These are phyloP conservation scores for Russula emetica DNA, from an alignment of 768 basidiomycete species.

Conservation along the genomic window DNA sequence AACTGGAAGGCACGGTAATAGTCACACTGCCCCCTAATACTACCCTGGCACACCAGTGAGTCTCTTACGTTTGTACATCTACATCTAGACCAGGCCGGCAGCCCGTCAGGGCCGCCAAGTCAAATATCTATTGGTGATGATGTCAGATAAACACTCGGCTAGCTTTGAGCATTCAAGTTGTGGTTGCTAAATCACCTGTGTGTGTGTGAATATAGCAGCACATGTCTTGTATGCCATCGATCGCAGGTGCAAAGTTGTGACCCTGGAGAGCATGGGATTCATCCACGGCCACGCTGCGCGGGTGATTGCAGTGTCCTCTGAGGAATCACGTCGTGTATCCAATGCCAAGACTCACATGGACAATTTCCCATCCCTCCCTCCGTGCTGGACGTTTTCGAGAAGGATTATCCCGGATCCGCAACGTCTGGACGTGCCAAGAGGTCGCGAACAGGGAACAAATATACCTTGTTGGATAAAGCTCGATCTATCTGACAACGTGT, in stretches of 20 bases:
- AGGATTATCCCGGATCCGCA: constrained; percentile 29
- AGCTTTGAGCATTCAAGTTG: constrained; percentile 20
- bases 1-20: constrained; percentile 18
- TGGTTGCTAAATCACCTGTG: constrained; percentile 14
- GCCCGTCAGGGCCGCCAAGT: constrained; percentile 13
- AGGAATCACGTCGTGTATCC: constrained; percentile 22
- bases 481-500: neutral
- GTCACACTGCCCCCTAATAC: constrained; percentile 21
- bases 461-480: constrained; percentile 17
- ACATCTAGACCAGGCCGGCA: constrained; percentile 22
- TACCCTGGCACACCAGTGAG: constrained; percentile 23
- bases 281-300: constrained; percentile 22
- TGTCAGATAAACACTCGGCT: constrained; percentile 27
- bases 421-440: constrained; percentile 30
- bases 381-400: constrained; percentile 24
- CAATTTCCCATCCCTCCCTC: constrained; percentile 10
- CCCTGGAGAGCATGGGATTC: constrained; percentile 28
- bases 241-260: constrained; percentile 18
- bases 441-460: constrained; percentile 23
- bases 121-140: constrained; percentile 22
- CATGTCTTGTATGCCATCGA: constrained; percentile 28
- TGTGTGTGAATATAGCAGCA: constrained; percentile 24
- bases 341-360: constrained; percentile 23
- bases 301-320: constrained; percentile 26
- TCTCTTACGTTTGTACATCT: constrained; percentile 31